Evolutionary conservation across 306 rosid species (phyloP), one percentile per base, ranked within the genome.

Genomic region (Vigna hirtella): DNA sequence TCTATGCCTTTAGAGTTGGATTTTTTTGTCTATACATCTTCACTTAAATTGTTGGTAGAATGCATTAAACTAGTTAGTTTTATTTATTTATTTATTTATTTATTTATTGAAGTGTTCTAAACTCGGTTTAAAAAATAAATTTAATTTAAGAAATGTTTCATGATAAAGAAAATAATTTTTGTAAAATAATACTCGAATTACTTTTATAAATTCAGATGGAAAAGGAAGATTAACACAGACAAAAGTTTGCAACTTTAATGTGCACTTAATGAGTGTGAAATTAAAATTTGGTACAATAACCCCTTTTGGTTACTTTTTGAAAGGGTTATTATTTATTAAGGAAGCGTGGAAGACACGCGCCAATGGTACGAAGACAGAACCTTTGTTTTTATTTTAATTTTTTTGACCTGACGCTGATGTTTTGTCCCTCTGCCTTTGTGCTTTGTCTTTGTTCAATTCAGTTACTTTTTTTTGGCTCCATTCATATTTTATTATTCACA

Each of bases 341-440:
- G 64, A 76, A 63, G 85, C 82, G 72, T 87, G 78, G 58, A 38
- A 64, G 58, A 38, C 88, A 87, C 83, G 88, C 75, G 63, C 87
- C 64, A 83, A 78, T 82, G 22, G 70, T 11, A 50, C 7, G 48
- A 45, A 22, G 82, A 87, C 86, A 77, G 74, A 50, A 49, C 22
- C 10, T 73, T 79, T 52, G 15, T 73, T 3, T 55, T 76, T 9
- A 7, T 45, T 58, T 53, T n/a, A 20, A 30, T 30, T 36, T 66
- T 53, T 50, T 74, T 80, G 78, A 78, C 51, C 17, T 56, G 85
- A 82, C 83, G 84, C n/a, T 53, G 86, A 82, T 81, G 70, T 78
- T 78, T 80, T 78, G 86, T 86, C 86, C 53, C 64, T 51, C 69
- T 32, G 3, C 51, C 12, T 73, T 75, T 72, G 81, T 66, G 73